Evolutionary conservation across 1,284 basidiomycete species (phyloP), one percentile per base, ranked within the genome.

Genomic region (Malassezia obtusa): DNA sequence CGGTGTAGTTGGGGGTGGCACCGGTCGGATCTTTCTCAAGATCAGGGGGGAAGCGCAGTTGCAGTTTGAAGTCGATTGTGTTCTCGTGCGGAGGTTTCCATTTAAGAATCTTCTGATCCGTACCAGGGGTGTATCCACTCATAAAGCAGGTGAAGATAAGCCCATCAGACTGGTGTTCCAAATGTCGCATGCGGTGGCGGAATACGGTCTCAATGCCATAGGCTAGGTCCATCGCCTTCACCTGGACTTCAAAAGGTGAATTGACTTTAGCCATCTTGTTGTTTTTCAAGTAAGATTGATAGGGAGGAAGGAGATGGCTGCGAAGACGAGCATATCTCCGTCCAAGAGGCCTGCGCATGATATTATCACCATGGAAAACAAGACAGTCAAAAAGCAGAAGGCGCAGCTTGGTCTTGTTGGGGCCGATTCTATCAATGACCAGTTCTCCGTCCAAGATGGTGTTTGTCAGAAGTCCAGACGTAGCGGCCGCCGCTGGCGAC

Each of bases 1-100:
- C 84, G 49, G 77, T 78, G 58, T 84, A 85, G 68, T 98, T 89
- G 0, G 88, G 86, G 65, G 61, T 53, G 8, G 24, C 15, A 9
- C 40, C 40, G 15, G 14, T 15, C 9, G 64, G 63, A 26, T 67
- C 68, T 11, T 40, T 41, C 5, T 60, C 54, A 1, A 67, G 49
- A 30, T 70, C 66, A 0, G 89, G 83, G 2, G 92, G 90, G 73
- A 98, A 99, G 32, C 88, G 83, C 17, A 99, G 79, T 48, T 91
- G 80, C 12, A 98, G 83, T 72, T 89, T 89, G 78, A 98, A 98
- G 75, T 99, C 94, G 68, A 98, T 86, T 3, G 89, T 90, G 75
- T 99, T 99, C 70, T 98, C 94, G 2, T 85, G 87, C 3, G 94
- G 90, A 1, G 92, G 91, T 76, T 99, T 99, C 94, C 94, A 99